Percentiles rank a stretch among this genome's conserved stretches.
Evolutionary conservation across 2,329 filamentous ascomycete genomes (phyloP).

Genomic region (Meredithiella fracta): DNA sequence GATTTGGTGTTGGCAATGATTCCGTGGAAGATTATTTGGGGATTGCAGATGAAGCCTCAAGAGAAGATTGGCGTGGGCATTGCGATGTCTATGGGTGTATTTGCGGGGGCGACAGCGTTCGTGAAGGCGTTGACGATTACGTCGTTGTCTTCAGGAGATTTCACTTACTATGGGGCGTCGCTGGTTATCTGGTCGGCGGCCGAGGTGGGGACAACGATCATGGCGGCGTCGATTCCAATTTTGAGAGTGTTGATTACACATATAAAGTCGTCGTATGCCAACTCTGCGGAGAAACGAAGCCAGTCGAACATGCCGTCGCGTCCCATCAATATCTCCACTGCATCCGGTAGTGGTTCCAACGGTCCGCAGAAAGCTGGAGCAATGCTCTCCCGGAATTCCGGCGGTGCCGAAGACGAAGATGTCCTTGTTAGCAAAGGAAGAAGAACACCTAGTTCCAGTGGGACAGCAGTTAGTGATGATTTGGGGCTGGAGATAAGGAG

Average conservation of each 20-base stretch:
- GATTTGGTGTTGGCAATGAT: constrained; percentile 26
- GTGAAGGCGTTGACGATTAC: constrained; percentile 20
- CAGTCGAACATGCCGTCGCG: background rate
- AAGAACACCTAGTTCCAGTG: background rate
- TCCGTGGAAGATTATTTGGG: constrained; percentile 27
- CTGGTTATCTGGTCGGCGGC: constrained; percentile 17
- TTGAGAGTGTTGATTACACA: constrained; percentile 16
- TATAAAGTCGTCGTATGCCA: constrained; percentile 14
- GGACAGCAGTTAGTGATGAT: constrained; percentile 4
- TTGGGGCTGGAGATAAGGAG: constrained; percentile 1
- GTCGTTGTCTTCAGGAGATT: constrained; percentile 16
- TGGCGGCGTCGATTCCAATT: constrained; percentile 17
- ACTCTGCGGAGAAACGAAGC: constrained; percentile 12
- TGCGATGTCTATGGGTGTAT: constrained; percentile 29
- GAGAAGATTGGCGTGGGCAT: constrained; percentile 26
- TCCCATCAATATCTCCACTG: background rate
- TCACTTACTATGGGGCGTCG: constrained; percentile 16
- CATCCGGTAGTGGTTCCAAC: background rate
- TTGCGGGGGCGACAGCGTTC: constrained; percentile 21
- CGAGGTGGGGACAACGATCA: constrained; percentile 16
- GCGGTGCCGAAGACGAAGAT: constrained; percentile 3
- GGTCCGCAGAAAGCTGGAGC: background rate
- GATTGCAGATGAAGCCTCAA: constrained; percentile 23
- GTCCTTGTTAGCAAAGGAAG: constrained; percentile 4
- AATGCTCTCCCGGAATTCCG: background rate